These are phyloP conservation scores for Musa troglodytarum DNA, from an alignment of 176 grass and related monocot genomes.

Conservation along the genomic window DNA sequence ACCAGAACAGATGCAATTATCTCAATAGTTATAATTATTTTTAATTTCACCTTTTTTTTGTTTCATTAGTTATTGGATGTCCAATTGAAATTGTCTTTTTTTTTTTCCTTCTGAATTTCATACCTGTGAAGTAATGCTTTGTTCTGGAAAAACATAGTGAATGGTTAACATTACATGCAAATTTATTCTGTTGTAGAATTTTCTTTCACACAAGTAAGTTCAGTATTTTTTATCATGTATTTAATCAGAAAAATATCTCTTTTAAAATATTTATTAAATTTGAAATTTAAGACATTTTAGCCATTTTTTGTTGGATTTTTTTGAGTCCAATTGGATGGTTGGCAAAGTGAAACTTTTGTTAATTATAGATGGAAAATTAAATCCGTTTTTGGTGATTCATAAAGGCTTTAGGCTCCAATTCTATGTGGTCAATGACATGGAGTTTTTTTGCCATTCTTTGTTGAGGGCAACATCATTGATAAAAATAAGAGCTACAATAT, in stretches of 20 bases:
- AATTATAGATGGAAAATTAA: background rate
- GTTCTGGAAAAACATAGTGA: background rate
- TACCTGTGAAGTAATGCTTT: background rate
- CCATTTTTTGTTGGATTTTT: background rate
- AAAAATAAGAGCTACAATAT: too few relatives aligned
- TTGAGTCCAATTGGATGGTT: background rate
- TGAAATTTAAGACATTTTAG: background rate
- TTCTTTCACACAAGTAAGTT: background rate
- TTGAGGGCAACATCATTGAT: too few relatives aligned
- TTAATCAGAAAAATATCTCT: background rate
- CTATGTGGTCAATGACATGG: too few relatives aligned
- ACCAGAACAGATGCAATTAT: constrained; percentile 10
- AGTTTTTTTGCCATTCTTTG: too few relatives aligned
- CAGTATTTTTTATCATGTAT: background rate
- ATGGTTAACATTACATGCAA: background rate
- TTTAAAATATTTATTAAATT: background rate
- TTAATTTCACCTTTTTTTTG: background rate
- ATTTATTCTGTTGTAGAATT: background rate
- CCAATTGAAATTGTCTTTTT: background rate
- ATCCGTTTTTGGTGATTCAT: background rate
- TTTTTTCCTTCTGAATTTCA: background rate
- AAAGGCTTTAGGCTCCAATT: background rate
- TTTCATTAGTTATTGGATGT: background rate
- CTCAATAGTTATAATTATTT: background rate
- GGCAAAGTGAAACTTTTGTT: background rate